A percentile compares a stretch with the other conserved stretches of the same genome.
These are phyloP conservation scores for Xylaria sp. DNA, from an alignment of 2,329 filamentous ascomycete genomes.

Conservation along the genomic window DNA sequence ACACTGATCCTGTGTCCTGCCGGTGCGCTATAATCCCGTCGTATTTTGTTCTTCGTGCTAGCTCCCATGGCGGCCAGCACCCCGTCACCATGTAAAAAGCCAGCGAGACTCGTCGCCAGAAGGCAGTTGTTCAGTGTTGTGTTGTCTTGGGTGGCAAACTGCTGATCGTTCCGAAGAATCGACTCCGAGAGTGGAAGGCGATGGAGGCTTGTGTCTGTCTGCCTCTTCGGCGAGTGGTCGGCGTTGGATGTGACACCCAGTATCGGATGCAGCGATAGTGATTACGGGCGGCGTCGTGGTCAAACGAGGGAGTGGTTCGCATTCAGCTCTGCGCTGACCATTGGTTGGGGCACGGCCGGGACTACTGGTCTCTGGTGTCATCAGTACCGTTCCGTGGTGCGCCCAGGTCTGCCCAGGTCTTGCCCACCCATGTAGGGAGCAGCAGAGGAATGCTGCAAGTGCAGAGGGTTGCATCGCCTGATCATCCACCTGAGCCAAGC, in stretches of 20 bases:
- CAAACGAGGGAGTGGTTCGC: constrained; percentile 30
- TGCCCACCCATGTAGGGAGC: neutral
- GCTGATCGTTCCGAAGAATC: neutral
- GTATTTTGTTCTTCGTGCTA: constrained; percentile 35
- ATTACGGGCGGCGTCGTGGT: neutral
- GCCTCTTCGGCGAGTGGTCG: constrained; percentile 3
- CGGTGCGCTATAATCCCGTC: constrained; percentile 38
- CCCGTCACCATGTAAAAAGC: constrained; percentile 34
- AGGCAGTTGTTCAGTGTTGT: neutral
- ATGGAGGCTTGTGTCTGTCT: constrained; percentile 3
- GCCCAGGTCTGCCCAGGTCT: neutral
- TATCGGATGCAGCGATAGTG: constrained; percentile 7
- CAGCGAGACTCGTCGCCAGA: constrained; percentile 15
- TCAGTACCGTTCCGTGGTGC: neutral
- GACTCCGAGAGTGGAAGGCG: neutral
- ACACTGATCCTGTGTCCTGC: constrained; percentile 35
- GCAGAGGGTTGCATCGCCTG: constrained; percentile 26
- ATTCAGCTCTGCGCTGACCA: constrained; percentile 29
- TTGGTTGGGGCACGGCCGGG: constrained; percentile 18
- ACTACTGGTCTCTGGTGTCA: constrained; percentile 23
- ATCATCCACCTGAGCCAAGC: constrained; percentile 20
- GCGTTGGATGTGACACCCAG: constrained; percentile 4
- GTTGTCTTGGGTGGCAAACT: neutral
- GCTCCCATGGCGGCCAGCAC: constrained; percentile 43
- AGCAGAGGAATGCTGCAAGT: constrained; percentile 19